Evolutionary conservation across 2,329 filamentous ascomycete genomes (phyloP), one percentile per base, ranked within the genome.

Genomic region (Aspergillus brunneoviolaceus): DNA sequence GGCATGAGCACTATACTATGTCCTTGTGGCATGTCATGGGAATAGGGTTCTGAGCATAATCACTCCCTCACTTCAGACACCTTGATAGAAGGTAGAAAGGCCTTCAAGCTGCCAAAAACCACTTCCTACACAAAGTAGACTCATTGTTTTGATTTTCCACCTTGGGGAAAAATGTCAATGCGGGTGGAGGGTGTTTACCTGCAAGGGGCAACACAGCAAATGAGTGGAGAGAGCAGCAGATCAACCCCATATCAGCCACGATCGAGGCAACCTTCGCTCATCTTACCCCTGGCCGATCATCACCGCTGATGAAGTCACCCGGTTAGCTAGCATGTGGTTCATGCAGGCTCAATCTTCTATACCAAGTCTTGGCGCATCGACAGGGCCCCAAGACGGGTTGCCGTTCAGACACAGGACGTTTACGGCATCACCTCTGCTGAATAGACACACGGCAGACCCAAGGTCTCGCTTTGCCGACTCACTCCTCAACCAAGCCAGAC

Each of bases 161-260:
- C 12, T 55, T 14, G 50, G 27, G 35, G 31, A n/a, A 16, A 35
- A 58, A 58, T 49, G 48, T 29, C 10, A 42, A 29, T 53, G 42
- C 49, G 48, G 31, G 23, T 60, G 49, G 48, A 33, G 19, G 23
- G 16, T 61, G 27, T 54, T 55, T 39, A 29, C 45, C 57, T 59
- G 57, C 57, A 61, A 61, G 60, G 60, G 60, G 51, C 23, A 45
- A 25, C 33, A 14, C 6, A 29, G 31, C 12, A 33, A 35, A 29
- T 29, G 23, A 47, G 25, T 21, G 21, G 12, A 35, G 29, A 25
- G 4, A 2, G 35, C 35, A 47, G 21, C 19, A 16, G 35, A 45
- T 23, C 12, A 33, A 31, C 25, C 16, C 11, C 16, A 21, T 27
- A 51, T 21, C 14, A 42, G 5, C 27, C 31, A 47, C 31, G 5